phyloP scores from a whole-genome alignment of 371 early-diverging fungal species.

The Fennellomyces sp. region DNA sequence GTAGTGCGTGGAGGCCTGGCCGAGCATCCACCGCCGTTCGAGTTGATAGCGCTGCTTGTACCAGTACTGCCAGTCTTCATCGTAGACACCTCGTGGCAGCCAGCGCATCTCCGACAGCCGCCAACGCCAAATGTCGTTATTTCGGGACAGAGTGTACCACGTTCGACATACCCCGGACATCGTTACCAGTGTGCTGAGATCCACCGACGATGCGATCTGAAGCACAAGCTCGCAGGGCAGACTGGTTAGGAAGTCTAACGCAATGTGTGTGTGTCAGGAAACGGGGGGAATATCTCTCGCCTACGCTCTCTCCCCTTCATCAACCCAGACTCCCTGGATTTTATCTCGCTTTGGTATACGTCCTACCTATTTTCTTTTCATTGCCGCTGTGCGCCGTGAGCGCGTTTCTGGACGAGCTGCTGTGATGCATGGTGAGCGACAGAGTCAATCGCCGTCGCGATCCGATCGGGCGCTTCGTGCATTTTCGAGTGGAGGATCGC shows the following conservation, averaged over 20 bases:
- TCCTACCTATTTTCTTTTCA: conserved; percentile 5
- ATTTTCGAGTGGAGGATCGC: background rate
- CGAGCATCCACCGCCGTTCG: conserved; percentile 38
- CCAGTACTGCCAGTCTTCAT: conserved; percentile 33
- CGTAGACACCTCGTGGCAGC: background rate
- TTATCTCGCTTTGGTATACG: too few species aligned
- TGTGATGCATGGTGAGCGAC: background rate
- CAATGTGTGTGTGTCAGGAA: background rate
- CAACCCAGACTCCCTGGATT: too few species aligned
- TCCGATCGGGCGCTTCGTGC: background rate
- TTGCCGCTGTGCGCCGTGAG: too few species aligned
- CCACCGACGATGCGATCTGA: conserved; percentile 12
- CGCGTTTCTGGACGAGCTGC: background rate
- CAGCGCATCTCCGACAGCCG: conserved; percentile 18
- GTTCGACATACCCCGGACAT: conserved; percentile 5
- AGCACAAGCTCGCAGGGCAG: conserved; percentile 22
- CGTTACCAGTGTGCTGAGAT: conserved; percentile 1
- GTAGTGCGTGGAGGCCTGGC: conserved; percentile 38
- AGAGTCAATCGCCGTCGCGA: background rate
- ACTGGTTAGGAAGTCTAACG: conserved; percentile 11
- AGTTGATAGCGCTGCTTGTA: conserved; percentile 41
- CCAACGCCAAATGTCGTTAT: conserved; percentile 20
- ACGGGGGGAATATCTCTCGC: too few species aligned
- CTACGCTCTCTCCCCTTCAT: too few species aligned
- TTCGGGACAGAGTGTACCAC: conserved; percentile 13